Evolutionary conservation across 257 asterid genomes (phyloP), one percentile per base, ranked within the genome.

Genomic region (Haberlea rhodopensis): DNA sequence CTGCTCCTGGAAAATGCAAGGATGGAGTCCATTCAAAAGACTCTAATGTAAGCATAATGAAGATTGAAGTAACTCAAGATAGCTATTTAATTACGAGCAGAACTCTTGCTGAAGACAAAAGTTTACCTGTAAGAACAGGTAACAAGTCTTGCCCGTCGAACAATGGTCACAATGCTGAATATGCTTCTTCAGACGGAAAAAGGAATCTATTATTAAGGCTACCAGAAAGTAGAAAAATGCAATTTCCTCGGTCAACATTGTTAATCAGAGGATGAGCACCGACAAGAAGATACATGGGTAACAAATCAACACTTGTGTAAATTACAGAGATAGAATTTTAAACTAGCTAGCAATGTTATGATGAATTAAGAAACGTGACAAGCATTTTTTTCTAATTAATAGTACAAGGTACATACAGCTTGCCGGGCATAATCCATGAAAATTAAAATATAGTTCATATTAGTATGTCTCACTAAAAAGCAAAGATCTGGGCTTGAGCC

Each of bases 111-210:
- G n/a, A 54, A 69, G 66, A 75, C 57, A 64, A 62, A 49, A 70
- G 29, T 66, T 71, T 37, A 92, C n/a, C n/a, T n/a, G n/a, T n/a
- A n/a, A n/a, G n/a, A n/a, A 92, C 73, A 78, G 76, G 82, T 87
- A 92, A 82, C 99, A 92, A 67, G 91, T 79, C 77, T 79, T 87
- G 73, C 96, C 96, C 20, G 82, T 72, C 70, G 94, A 82, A 79
- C 99, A 92, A 57, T 64, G 68, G 75, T 73, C 82, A 65, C 99
- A 92, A 1, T 80, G 87, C 65, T 81, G 91, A 71, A 74, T 68
- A 78, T 87, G 99, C 87, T 84, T 92, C 99, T 92, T 74, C 43
- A 59, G 31, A 61, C 45, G 76, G 63, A 57, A 71, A 69, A 76
- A 70, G 21, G 48, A 71, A 61, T 22, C 68, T 25, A 70, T 32